Base-by-base conservation (phyloP, 306 rosid genomes). In the Vicia sativa region DNA sequence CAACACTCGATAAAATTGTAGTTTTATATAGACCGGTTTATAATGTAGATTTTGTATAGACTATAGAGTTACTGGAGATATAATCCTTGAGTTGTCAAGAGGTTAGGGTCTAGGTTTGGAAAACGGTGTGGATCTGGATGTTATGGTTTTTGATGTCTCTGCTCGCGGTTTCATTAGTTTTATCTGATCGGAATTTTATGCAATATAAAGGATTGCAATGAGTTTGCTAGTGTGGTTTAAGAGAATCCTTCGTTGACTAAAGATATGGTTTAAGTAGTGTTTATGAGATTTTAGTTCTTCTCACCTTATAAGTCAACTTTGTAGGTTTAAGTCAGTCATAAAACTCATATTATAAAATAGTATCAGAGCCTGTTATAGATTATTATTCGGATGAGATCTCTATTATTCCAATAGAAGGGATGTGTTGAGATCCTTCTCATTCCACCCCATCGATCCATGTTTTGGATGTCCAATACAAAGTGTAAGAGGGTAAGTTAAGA, bases 31-130 rank as follows among this genome's bases (percentile, higher is more conserved):
- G 49, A 11, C 3, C 1, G n/a, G 38, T 58, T 50, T 44, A 44
- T 31, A 6, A 31, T 42, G 52, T 68, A 41, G 29, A 50, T 34
- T 72, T 62, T 61, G 9, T 15, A 34, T 61, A 23, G 26, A 68
- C 7, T 15, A 34, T 61, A 23, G 26, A 68, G 62, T 60, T 73
- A 21, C 34, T 1, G 34, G 34, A 54, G 18, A 4, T 14, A n/a
- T 56, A 45, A n/a, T n/a, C n/a, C n/a, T n/a, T n/a, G n/a, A n/a
- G n/a, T n/a, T n/a, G n/a, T n/a, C n/a, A n/a, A n/a, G n/a, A n/a
- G n/a, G n/a, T n/a, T n/a, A n/a, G n/a, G n/a, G n/a, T n/a, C n/a
- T n/a, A n/a, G n/a, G n/a, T n/a, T n/a, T n/a, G n/a, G n/a, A n/a
- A n/a, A 21, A 21, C 2, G 23, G 23, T 21, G 23, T 21, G 23